phyloP scores from a whole-genome alignment of 2,329 filamentous ascomycete genomes.

The Exophiala dermatitidis region DNA sequence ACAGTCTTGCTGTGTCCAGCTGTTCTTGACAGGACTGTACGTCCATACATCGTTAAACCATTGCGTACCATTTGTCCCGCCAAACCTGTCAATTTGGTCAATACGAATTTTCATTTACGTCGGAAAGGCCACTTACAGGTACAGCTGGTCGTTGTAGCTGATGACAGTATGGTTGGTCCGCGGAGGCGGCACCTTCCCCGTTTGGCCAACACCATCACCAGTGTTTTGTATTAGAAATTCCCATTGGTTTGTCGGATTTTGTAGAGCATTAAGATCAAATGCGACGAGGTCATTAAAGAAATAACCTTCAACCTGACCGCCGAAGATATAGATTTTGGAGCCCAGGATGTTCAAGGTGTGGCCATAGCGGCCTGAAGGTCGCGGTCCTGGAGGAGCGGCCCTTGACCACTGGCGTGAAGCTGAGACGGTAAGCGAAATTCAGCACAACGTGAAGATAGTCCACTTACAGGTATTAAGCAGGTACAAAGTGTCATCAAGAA shows the following conservation, averaged over 20 bases:
- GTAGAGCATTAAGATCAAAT: constrained; percentile 91
- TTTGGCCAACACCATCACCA: constrained; percentile 51
- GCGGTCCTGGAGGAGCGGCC: constrained; percentile 75
- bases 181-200: constrained; percentile 69
- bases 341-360: constrained; percentile 94
- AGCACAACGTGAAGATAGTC: background rate
- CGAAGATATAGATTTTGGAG: constrained; percentile 95
- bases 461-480: constrained; percentile 90
- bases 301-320: constrained; percentile 91
- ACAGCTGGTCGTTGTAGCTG: constrained; percentile 87
- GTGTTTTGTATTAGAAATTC: constrained; percentile 79
- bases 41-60: constrained; percentile 99
- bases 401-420: constrained; percentile 97
- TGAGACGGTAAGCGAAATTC: constrained; percentile 39
- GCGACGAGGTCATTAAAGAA: constrained; percentile 97
- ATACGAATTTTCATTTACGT: constrained; percentile 9
- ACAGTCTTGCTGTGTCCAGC: constrained; percentile 84
- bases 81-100: constrained; percentile 58
- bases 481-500: constrained; percentile 91
- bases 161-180: constrained; percentile 92
- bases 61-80: constrained; percentile 86
- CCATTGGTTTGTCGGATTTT: constrained; percentile 87
- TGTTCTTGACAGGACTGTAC: constrained; percentile 75
- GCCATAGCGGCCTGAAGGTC: constrained; percentile 86
- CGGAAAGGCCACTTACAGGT: constrained; percentile 57